These are phyloP conservation scores for Pichia ethanolica DNA, from an alignment of 805 yeast species.

Conservation along the genomic window DNA sequence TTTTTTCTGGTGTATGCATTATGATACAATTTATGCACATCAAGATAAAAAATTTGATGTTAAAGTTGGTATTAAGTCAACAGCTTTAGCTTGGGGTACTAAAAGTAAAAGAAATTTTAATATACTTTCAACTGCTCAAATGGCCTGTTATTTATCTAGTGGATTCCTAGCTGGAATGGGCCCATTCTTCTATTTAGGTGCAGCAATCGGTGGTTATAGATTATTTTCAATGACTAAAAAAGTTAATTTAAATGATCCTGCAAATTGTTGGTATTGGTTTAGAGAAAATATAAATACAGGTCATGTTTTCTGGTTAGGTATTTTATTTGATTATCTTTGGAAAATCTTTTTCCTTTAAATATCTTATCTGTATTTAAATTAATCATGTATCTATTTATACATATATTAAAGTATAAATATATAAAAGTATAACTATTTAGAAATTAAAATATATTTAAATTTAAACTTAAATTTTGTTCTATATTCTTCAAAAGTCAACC, in stretches of 20 bases:
- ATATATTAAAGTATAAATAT: no score
- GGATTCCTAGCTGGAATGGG: constrained; percentile 79
- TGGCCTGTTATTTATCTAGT: constrained; percentile 53
- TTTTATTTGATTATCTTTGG: constrained; percentile 57
- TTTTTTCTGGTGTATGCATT: constrained; percentile 88
- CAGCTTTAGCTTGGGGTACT: constrained; percentile 92
- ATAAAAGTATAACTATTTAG: no score
- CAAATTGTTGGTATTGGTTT: constrained; percentile 77
- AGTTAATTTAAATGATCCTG: constrained; percentile 76
- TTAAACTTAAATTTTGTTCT: not conserved
- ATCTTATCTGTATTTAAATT: not conserved
- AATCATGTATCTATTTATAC: no score
- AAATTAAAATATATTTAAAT: no score
- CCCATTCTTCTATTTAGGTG: constrained; percentile 69
- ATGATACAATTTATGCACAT: constrained; percentile 95
- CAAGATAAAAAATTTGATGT: constrained; percentile 89
- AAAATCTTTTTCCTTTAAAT: constrained; percentile 31
- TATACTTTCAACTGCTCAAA: constrained; percentile 60
- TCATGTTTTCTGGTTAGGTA: constrained; percentile 56
- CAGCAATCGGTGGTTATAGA: constrained; percentile 61
- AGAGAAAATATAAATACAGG: constrained; percentile 73
- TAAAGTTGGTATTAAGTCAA: constrained; percentile 86
- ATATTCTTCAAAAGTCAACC: not conserved
- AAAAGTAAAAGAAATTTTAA: constrained; percentile 63
- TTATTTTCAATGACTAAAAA: constrained; percentile 57